phyloP scores from a whole-genome alignment of 148 eudicot genomes.

The Fagopyrum esculentum region DNA sequence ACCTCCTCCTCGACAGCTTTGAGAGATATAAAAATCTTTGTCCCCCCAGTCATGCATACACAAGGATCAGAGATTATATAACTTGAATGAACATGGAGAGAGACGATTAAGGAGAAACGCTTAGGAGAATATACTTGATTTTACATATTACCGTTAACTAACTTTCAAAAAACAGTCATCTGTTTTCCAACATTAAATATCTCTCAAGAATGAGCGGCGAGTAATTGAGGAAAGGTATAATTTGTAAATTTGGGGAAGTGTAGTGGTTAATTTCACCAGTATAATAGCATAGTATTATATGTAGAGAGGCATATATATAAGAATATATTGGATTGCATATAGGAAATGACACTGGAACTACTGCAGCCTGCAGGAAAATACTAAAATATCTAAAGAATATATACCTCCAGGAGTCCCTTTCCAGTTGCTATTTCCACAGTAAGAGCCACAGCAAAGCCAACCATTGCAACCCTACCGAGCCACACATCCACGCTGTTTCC shows the following conservation, averaged over 20 bases:
- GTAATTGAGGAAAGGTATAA: background rate
- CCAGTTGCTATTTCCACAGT: conserved; percentile 75
- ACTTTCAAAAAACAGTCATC: background rate
- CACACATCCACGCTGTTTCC: conserved; percentile 68
- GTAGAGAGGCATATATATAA: background rate
- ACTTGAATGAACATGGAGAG: background rate
- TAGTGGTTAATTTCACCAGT: background rate
- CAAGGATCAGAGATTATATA: background rate
- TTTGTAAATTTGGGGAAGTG: background rate
- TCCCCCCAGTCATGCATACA: background rate
- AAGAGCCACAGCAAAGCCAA: conserved; percentile 33
- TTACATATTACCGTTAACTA: background rate
- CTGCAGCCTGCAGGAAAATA: background rate
- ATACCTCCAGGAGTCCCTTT: conserved; percentile 94
- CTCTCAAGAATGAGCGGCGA: background rate
- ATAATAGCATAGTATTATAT: background rate
- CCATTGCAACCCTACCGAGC: conserved; percentile 42
- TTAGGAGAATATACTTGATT: background rate
- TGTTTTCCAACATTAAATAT: background rate
- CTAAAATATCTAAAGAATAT: conserved; percentile 2
- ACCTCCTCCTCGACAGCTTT: background rate
- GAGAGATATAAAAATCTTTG: background rate
- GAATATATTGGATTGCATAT: background rate
- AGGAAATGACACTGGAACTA: background rate
- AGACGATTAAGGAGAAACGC: background rate